Conservation (phyloP, 2,329 filamentous ascomycete species). For the Xylariaceae sp. region DNA sequence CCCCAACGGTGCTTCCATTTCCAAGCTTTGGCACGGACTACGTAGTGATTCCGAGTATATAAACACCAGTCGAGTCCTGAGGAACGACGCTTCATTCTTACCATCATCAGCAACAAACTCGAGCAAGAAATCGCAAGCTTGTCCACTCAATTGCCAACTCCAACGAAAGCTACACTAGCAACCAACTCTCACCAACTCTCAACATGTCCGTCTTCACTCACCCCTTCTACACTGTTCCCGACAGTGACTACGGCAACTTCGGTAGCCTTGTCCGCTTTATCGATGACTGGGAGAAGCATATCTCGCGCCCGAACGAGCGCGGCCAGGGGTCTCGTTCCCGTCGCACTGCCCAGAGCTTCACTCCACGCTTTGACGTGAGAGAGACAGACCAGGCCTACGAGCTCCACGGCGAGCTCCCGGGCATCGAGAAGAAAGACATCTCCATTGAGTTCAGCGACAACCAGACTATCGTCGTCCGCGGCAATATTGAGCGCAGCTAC, state of each 20-base stretch:
- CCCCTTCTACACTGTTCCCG: conserved; percentile 44
- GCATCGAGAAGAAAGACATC: conserved; percentile 68
- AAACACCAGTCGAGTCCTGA: conserved; percentile 17
- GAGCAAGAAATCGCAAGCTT: conserved; percentile 5
- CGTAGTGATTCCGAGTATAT: conserved; percentile 29
- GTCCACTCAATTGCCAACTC: conserved; percentile 24
- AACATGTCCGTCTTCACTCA: conserved; percentile 58
- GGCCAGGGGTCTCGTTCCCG: conserved; percentile 8
- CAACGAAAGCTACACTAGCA: conserved; percentile 18
- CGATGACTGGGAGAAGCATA: conserved; percentile 58
- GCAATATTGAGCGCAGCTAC: conserved; percentile 62
- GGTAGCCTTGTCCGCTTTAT: conserved; percentile 61
- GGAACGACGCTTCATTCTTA: conserved; percentile 16
- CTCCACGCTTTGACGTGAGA: conserved; percentile 73
- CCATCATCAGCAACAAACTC: conserved; percentile 25
- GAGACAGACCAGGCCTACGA: conserved; percentile 67
- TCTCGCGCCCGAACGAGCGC: conserved; percentile 32
- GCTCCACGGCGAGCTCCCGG: conserved; percentile 75
- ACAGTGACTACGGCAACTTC: conserved; percentile 54
- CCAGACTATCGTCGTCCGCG: conserved; percentile 67
- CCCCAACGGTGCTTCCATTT: conserved; percentile 8
- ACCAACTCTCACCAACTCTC: conserved; percentile 25
- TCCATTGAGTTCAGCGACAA: conserved; percentile 74
- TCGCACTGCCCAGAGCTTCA: conserved; percentile 46
- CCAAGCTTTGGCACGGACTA: conserved; percentile 27